phyloP scores from a whole-genome alignment of 2,329 filamentous ascomycete genomes.

The Claviceps spartinae region DNA sequence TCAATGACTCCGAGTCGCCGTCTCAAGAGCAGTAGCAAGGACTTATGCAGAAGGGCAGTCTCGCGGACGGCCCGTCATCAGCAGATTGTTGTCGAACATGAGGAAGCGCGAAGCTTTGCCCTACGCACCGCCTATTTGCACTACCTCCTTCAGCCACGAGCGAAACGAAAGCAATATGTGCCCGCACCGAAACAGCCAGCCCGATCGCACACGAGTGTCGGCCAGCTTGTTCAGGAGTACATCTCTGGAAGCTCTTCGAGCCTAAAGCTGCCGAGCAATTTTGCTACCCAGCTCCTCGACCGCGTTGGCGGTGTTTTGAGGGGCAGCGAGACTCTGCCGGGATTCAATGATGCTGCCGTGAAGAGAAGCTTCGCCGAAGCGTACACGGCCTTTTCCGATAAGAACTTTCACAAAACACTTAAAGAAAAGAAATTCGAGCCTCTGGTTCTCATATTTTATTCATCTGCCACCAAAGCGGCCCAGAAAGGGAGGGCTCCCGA shows the following conservation, averaged over 20 bases:
- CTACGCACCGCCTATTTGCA: slow-evolving; percentile 82
- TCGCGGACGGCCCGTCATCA: slow-evolving; percentile 27
- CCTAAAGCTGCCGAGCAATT: slow-evolving; percentile 44
- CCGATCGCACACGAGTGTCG: slow-evolving; percentile 56
- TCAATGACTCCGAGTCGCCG: slow-evolving; percentile 33
- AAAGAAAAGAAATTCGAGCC: slow-evolving; percentile 90
- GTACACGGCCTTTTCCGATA: slow-evolving; percentile 83
- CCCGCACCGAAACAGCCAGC: slow-evolving; percentile 48
- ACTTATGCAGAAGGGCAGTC: slow-evolving; percentile 26
- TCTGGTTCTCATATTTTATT: slow-evolving; percentile 90
- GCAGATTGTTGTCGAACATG: slow-evolving; percentile 40
- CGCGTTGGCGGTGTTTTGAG: slow-evolving; percentile 68
- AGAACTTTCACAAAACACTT: slow-evolving; percentile 75
- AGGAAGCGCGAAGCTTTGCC: slow-evolving; percentile 85
- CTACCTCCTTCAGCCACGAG: slow-evolving; percentile 82
- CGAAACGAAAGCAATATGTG: slow-evolving; percentile 81
- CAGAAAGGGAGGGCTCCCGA: slow-evolving; percentile 61
- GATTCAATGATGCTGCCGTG: slow-evolving; percentile 79
- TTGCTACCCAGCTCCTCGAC: slow-evolving; percentile 44
- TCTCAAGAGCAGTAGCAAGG: slow-evolving; percentile 28
- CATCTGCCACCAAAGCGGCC: slow-evolving; percentile 74
- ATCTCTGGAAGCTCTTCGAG: slow-evolving; percentile 34
- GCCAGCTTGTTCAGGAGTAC: slow-evolving; percentile 84
- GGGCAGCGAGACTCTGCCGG: slow-evolving; percentile 70
- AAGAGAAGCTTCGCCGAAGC: slow-evolving; percentile 93